These are phyloP conservation scores for Sanguinoderma infundibulare DNA, from an alignment of 1,284 basidiomycete genomes.

Conservation along the genomic window DNA sequence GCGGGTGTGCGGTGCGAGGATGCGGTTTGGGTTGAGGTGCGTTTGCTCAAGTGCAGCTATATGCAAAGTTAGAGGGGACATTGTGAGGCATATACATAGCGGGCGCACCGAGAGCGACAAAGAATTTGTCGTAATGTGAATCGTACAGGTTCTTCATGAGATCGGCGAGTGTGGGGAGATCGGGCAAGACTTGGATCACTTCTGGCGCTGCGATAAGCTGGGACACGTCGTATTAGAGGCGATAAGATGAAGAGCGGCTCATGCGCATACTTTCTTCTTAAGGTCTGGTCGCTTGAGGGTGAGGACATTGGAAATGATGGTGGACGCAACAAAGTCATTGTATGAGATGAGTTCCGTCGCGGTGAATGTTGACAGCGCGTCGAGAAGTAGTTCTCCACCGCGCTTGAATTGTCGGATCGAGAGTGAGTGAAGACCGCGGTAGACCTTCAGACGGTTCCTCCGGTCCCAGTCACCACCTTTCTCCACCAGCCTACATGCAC, in stretches of 20 bases:
- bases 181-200: slow-evolving; percentile 74
- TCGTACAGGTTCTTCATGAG: slow-evolving; percentile 84
- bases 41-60: slow-evolving; percentile 87
- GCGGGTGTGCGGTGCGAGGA: slow-evolving; percentile 86
- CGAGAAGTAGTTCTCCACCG: slow-evolving; percentile 77
- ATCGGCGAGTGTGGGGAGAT: slow-evolving; percentile 71
- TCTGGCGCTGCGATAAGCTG: slow-evolving; percentile 73
- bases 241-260: neutral
- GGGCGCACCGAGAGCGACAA: slow-evolving; percentile 77
- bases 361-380: slow-evolving; percentile 93
- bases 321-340: slow-evolving; percentile 90
- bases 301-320: slow-evolving; percentile 82
- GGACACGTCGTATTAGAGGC: neutral
- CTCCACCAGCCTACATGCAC: slow-evolving; percentile 76
- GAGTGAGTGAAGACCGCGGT: slow-evolving; percentile 86
- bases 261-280: slow-evolving; percentile 82
- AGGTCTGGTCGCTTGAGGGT: slow-evolving; percentile 85
- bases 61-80: neutral
- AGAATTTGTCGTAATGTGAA: slow-evolving; percentile 95
- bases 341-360: slow-evolving; percentile 90
- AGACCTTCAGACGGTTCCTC: slow-evolving; percentile 95
- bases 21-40: slow-evolving; percentile 84
- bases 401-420: slow-evolving; percentile 86
- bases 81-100: slow-evolving; percentile 3
- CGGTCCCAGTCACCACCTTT: slow-evolving; percentile 99